These are phyloP conservation scores for Trichosanthes truncata DNA, from an alignment of 306 rosid genomes.

Conservation along the genomic window DNA sequence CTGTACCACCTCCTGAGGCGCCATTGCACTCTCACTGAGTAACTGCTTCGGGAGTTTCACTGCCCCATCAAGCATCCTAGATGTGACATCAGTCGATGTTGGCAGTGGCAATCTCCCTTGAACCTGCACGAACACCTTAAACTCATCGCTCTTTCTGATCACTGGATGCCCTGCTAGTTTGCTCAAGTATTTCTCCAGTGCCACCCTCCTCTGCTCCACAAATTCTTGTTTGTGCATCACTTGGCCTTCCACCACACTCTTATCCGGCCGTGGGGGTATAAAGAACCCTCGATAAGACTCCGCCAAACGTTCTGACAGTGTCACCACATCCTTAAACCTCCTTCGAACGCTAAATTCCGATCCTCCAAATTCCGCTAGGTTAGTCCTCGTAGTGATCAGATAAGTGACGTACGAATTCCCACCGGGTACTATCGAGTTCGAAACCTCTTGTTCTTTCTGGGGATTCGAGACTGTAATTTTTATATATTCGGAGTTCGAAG, in stretches of 20 bases:
- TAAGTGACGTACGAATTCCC: conserved; percentile 51
- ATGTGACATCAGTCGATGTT: conserved; percentile 51
- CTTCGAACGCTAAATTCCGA: conserved; percentile 63
- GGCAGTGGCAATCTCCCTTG: conserved; percentile 58
- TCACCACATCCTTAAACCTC: conserved; percentile 79
- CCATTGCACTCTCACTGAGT: conserved; percentile 44
- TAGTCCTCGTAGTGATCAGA: conserved; percentile 64
- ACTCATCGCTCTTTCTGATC: conserved; percentile 73
- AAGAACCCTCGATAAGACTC: conserved; percentile 78
- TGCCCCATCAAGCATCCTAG: conserved; percentile 93
- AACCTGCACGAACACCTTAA: conserved; percentile 63
- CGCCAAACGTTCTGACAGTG: conserved; percentile 61
- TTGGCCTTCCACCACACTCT: conserved; percentile 89
- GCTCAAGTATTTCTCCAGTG: conserved; percentile 77
- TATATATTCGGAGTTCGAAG: conserved; percentile 41
- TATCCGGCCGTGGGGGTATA: conserved; percentile 84
- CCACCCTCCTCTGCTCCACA: conserved; percentile 85
- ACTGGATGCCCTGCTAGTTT: conserved; percentile 65
- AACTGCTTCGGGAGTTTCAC: conserved; percentile 73
- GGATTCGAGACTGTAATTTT: conserved; percentile 75
- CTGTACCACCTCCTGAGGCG: conserved; percentile 66
- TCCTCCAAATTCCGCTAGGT: conserved; percentile 51
- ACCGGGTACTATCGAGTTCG: conserved; percentile 78
- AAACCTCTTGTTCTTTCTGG: conserved; percentile 58
- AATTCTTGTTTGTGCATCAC: conserved; percentile 95